phyloP scores from a whole-genome alignment of 106 monocot genomes.

The Triglochin maritima region DNA sequence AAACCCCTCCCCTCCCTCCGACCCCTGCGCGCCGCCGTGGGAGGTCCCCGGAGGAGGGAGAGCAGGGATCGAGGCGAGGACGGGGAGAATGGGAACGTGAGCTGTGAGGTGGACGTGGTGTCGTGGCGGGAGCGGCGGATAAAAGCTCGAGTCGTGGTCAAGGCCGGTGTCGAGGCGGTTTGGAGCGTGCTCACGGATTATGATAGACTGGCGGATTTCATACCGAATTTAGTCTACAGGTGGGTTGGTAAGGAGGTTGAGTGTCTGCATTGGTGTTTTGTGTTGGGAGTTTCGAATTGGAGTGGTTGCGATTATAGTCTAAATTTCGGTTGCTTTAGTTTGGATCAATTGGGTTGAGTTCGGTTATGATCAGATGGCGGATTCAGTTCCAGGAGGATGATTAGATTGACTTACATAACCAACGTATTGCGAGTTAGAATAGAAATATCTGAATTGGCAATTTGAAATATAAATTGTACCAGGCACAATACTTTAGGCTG shows the following conservation, averaged over 20 bases:
- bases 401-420: no score
- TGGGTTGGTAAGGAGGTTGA: slow-evolving; percentile 5
- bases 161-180: slow-evolving; percentile 50
- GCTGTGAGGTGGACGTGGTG: slow-evolving; percentile 79
- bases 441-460: no score
- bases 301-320: no score
- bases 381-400: no score
- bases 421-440: no score
- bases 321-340: no score
- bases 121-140: slow-evolving; percentile 84
- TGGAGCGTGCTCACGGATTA: slow-evolving; percentile 94
- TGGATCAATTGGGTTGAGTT: no score
- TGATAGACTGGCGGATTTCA: slow-evolving; percentile 92
- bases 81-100: slow-evolving; percentile 23
- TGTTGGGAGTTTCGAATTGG: not conserved
- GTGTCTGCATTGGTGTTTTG: not conserved
- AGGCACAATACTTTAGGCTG: no score
- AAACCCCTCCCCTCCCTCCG: not conserved
- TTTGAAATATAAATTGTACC: no score
- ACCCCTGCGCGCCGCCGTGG: not conserved
- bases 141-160: slow-evolving; percentile 35
- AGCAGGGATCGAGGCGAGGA: not conserved
- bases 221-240: slow-evolving; percentile 91
- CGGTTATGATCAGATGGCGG: no score
- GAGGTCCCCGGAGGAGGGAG: not conserved